These are phyloP conservation scores for Catunica adiposa DNA, from an alignment of 2,329 filamentous ascomycete species.

Conservation along the genomic window DNA sequence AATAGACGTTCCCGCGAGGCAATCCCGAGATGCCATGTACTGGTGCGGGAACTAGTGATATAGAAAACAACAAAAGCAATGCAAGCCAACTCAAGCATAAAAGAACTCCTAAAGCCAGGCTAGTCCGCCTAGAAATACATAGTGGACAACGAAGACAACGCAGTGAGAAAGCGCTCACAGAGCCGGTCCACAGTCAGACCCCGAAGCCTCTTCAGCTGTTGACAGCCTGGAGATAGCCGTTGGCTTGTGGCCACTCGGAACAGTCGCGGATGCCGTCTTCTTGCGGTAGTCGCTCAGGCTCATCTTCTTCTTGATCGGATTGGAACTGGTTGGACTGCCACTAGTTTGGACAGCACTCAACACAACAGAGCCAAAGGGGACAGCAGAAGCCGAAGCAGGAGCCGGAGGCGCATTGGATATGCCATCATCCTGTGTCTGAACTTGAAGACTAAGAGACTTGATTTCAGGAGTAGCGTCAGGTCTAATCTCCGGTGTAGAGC, in stretches of 20 bases:
- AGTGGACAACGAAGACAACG: background rate
- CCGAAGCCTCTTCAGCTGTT: background rate
- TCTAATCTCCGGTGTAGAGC: background rate
- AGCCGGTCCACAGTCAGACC: background rate
- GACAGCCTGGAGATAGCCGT: background rate
- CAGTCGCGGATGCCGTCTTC: conserved; percentile 24
- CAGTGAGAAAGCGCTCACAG: background rate
- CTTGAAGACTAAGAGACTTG: background rate
- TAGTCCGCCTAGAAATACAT: background rate
- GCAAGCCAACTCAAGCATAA: background rate
- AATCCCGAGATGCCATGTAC: background rate
- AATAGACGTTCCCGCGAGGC: background rate
- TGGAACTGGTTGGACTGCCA: conserved; percentile 28
- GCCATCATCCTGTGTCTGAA: background rate
- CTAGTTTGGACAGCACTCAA: background rate
- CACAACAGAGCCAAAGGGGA: background rate
- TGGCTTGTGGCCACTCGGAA: background rate
- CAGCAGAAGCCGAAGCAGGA: no score
- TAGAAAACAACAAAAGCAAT: background rate
- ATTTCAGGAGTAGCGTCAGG: background rate
- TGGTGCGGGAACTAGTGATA: background rate
- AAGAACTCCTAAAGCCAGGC: background rate
- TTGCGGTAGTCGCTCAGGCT: conserved; percentile 50
- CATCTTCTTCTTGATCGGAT: conserved; percentile 44
- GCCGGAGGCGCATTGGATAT: background rate